Evolutionary conservation across 2,329 filamentous ascomycete species (phyloP).

Genomic region (Juglanconis oblonga): DNA sequence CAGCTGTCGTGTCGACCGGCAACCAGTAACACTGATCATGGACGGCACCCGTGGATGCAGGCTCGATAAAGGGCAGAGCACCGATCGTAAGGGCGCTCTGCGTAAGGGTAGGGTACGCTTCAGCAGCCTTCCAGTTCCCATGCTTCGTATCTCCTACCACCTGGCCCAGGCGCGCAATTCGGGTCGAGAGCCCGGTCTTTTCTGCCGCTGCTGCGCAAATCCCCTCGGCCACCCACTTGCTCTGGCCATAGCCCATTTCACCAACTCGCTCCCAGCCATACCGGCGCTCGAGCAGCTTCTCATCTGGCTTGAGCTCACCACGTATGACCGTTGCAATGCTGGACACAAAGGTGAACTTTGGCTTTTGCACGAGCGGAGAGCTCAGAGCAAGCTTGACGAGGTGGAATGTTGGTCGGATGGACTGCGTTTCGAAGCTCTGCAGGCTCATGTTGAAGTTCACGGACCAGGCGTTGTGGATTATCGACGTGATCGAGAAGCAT

Average conservation of each 20-base stretch:
- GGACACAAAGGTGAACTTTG: constrained; percentile 1
- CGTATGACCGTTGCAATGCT: constrained; percentile 1
- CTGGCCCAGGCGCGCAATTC: constrained; percentile 34
- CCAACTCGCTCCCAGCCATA: constrained; percentile 27
- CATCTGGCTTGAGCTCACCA: constrained; percentile 21
- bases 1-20: background rate
- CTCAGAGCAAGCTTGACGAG: constrained; percentile 27
- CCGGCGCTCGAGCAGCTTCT: constrained; percentile 19
- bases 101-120: constrained; percentile 2
- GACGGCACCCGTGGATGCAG: background rate
- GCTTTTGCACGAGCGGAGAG: constrained; percentile 21
- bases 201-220: constrained; percentile 27
- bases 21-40: constrained; percentile 5
- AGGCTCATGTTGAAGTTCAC: constrained; percentile 9
- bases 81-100: constrained; percentile 6
- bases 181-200: constrained; percentile 24
- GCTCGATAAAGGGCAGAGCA: constrained; percentile 1
- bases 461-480: constrained; percentile 8
- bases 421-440: constrained; percentile 31
- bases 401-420: constrained; percentile 37
- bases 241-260: constrained; percentile 31
- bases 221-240: constrained; percentile 36
- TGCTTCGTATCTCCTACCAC: constrained; percentile 26
- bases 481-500: background rate
- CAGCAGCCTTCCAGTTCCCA: constrained; percentile 4